Evolutionary conservation across 2,329 filamentous ascomycete species (phyloP), one percentile per base, ranked within the genome.

Genomic region (Rhynchosporium secalis): DNA sequence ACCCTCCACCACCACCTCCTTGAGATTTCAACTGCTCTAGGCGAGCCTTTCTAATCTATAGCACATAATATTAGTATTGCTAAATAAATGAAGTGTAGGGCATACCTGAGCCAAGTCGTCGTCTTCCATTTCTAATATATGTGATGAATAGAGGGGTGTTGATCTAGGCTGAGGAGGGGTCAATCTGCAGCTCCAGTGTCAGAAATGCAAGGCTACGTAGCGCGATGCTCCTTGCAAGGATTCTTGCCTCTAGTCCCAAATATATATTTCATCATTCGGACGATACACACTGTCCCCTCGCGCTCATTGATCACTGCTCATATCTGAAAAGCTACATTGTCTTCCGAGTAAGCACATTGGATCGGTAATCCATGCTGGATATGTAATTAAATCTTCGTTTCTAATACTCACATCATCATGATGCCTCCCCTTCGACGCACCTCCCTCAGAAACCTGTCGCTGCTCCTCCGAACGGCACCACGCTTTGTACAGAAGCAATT

Each of bases 1-100:
- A 78, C 64, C 79, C 78, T 52, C 78, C 77, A 58, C 77, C 78
- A 62, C 81, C 82, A 64, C 80, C 81, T 66, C 83, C 78, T 77
- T 90, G 81, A 71, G 92, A 84, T 77, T 96, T 95, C 69, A 98
- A 88, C 80, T 99, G 93, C 77, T 94, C 91, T 60, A 97, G 87
- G 66, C 95, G 92, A 72, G 94, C 94, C 77, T 91, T 90, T 75
- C 94, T 84, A 75, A 98, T 97, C 89, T 96, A 73, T 20, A 64
- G 6, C 29, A 33, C 41, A 38, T 29, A 3, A 4, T 47, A 48
- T 62, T 36, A 61, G 20, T 10, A 8, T 51, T 9, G 10, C 52
- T 13, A 41, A 40, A 28, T 26, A 6, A 15, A n/a, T 8, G 6
- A 28, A 10, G 15, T 20, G 13, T 3, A 5, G 29, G 1, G 12